phyloP scores from a whole-genome alignment of 495 filamentous ascomycete genomes.

The Xylaria scruposa region DNA sequence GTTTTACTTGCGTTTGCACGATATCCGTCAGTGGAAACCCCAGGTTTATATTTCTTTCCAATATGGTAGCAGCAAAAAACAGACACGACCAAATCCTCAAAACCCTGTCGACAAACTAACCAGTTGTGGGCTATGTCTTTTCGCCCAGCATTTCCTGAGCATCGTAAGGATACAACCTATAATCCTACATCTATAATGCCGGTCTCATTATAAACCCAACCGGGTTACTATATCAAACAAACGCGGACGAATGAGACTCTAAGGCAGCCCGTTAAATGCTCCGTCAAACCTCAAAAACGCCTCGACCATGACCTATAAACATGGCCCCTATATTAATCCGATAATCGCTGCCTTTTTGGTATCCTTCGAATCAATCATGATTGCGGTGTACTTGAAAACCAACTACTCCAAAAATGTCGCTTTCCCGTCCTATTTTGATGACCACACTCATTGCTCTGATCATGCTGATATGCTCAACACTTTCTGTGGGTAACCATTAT shows the following conservation, averaged over 20 bases:
- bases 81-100: conserved; percentile 5
- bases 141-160: not conserved
- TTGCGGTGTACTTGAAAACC: conserved; percentile 19
- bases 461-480: conserved; percentile 11
- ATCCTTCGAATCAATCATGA: conserved; percentile 25
- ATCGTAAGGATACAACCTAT: not conserved
- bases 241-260: conserved; percentile 14
- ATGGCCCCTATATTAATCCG: conserved; percentile 23
- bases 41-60: conserved; percentile 4
- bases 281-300: conserved; percentile 20
- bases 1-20: not conserved
- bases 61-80: conserved; percentile 7
- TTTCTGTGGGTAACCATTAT: not conserved
- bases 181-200: conserved; percentile 25
- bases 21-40: not conserved
- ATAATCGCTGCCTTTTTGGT: conserved; percentile 20
- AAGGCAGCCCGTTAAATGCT: conserved; percentile 22
- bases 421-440: conserved; percentile 15
- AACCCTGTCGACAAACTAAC: conserved; percentile 1
- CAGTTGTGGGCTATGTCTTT: not conserved
- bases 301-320: conserved; percentile 5
- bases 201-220: conserved; percentile 6
- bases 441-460: conserved; percentile 10
- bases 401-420: conserved; percentile 18
- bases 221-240: conserved; percentile 20